Evolutionary conservation across 768 basidiomycete species (phyloP).

Genomic region (Tricholoma furcatifolium): DNA sequence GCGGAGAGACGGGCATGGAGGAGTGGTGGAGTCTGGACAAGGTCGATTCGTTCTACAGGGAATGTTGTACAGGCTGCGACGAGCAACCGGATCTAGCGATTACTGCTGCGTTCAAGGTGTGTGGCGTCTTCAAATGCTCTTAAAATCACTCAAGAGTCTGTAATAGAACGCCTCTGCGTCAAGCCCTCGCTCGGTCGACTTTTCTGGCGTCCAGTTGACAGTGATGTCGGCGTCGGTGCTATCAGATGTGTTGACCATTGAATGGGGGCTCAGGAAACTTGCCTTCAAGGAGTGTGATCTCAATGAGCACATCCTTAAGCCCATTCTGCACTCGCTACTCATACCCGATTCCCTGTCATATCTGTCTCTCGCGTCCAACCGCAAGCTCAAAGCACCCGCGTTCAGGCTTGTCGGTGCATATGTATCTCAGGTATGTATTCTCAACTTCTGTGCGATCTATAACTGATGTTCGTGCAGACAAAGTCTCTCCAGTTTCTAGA

Average conservation of each 20-base stretch:
- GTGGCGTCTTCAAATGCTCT: constrained; percentile 16
- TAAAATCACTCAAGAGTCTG: background rate
- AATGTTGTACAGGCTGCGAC: constrained; percentile 79
- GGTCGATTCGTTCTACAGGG: constrained; percentile 83
- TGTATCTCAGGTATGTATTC: constrained; percentile 57
- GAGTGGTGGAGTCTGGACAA: constrained; percentile 87
- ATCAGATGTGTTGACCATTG: constrained; percentile 87
- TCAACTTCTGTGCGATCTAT: background rate
- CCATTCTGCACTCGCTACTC: constrained; percentile 85
- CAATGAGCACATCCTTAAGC: constrained; percentile 85
- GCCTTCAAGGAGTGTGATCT: constrained; percentile 86
- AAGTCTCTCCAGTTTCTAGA: constrained; percentile 83
- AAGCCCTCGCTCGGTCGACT: constrained; percentile 70
- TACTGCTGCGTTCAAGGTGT: constrained; percentile 69
- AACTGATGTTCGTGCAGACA: constrained; percentile 44
- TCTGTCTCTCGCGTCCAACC: constrained; percentile 85
- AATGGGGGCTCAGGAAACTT: constrained; percentile 89
- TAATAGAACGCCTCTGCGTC: constrained; percentile 49
- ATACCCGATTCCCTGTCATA: constrained; percentile 80
- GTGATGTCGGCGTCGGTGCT: constrained; percentile 71
- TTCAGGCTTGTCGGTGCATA: constrained; percentile 83
- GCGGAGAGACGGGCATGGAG: constrained; percentile 31
- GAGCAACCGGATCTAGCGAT: constrained; percentile 67
- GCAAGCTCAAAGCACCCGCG: constrained; percentile 70
- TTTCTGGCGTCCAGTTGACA: constrained; percentile 78